Evolutionary conservation across 768 basidiomycete species (phyloP).

Genomic region (Termitomyces sp.): DNA sequence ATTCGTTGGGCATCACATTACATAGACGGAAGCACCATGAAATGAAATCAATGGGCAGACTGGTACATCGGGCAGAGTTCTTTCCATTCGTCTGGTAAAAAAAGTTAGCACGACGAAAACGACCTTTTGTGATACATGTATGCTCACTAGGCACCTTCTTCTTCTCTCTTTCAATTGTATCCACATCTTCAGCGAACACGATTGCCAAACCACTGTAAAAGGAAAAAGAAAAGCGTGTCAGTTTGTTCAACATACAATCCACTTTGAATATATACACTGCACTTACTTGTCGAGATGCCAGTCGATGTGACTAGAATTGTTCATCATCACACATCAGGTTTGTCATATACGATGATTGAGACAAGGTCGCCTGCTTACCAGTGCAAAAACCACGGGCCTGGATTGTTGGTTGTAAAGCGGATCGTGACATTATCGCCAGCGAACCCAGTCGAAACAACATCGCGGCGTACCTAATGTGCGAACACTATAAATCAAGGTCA

Average conservation of each 20-base stretch:
- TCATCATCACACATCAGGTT: background rate
- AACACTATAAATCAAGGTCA: background rate
- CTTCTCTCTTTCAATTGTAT: slow-evolving; percentile 2
- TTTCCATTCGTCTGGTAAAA: slow-evolving; percentile 22
- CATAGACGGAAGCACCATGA: no score
- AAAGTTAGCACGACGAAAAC: background rate
- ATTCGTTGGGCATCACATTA: no score
- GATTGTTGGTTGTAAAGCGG: slow-evolving; percentile 39
- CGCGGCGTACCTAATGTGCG: slow-evolving; percentile 16
- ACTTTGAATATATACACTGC: no score
- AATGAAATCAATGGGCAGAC: background rate
- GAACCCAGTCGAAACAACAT: slow-evolving; percentile 18
- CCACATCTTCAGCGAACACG: slow-evolving; percentile 24
- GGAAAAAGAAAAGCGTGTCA: no score
- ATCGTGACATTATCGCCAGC: slow-evolving; percentile 29
- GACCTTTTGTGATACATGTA: no score
- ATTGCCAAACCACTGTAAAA: background rate
- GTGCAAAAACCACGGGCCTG: slow-evolving; percentile 27
- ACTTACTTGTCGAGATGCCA: slow-evolving; percentile 11
- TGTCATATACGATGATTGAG: background rate
- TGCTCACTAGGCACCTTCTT: background rate
- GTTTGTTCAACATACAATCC: no score
- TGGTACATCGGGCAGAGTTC: slow-evolving; percentile 30
- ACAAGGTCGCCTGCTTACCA: background rate
- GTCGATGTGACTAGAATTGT: slow-evolving; percentile 1